Evolutionary conservation across 2,329 filamentous ascomycete species (phyloP), one percentile per base, ranked within the genome.

Genomic region (Sphaerulina musiva): DNA sequence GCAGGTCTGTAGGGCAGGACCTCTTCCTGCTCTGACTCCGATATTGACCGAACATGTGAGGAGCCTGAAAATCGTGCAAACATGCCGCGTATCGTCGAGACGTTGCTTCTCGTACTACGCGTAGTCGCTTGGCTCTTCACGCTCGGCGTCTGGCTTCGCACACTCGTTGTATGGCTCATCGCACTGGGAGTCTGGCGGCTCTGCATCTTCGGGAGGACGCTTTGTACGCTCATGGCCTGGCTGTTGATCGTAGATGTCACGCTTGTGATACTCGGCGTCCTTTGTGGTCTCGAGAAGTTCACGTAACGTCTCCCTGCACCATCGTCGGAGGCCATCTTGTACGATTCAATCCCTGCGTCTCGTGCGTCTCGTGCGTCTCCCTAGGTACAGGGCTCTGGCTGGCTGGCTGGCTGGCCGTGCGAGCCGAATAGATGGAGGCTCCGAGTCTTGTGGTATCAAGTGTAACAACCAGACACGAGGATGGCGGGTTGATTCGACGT

Each of bases 251-350:
- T 49, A 1, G 38, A 49, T 29, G 43, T 46, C 29, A 49, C 39
- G 40, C 58, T 57, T 26, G 49, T 55, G 36, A 58, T 14, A 23
- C 54, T 60, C 46, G 51, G 47, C 46, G 54, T 51, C 17, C 55
- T 55, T 10, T 54, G 51, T 17, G 57, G 59, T 17, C 51, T 55
- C 29, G 57, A 59, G 55, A 62, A 62, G 46, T 62, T 62, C 48
- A 59, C 49, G 45, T 54, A 58, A 9, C 36, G 51, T 40, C 48
- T 36, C 12, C 31, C 40, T 29, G 40, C 39, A n/a, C 39, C 48
- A 31, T 38, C 41, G 23, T 40, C 31, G 17, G 44, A 14, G 20
- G 40, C 46, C 40, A 44, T 53, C 26, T 12, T 43, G 39, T 32
- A 38, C 34, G 23, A 26, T 11, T 29, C 39, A 31, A 38, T 40